Evolutionary conservation across 2,329 filamentous ascomycete genomes (phyloP).

Genomic region (Nothophaeocryptopus gaeumannii): DNA sequence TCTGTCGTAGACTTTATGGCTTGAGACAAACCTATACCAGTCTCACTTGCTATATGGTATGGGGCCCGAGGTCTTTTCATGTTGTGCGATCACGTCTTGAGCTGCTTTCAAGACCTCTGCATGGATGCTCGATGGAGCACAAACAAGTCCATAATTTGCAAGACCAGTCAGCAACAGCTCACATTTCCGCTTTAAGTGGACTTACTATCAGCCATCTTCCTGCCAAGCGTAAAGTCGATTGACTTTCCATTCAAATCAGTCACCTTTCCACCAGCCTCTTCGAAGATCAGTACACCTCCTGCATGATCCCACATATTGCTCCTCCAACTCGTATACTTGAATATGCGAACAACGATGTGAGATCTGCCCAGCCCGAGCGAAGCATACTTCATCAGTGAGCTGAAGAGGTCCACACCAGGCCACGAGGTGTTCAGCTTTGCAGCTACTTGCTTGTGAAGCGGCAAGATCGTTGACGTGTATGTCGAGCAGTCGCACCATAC

Average conservation of each 20-base stretch:
- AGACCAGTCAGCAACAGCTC: slow-evolving; percentile 4
- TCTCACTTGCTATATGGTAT: slow-evolving; percentile 12
- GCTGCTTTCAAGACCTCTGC: slow-evolving; percentile 18
- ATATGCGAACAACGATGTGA: slow-evolving; percentile 24
- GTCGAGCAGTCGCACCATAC: slow-evolving; percentile 48
- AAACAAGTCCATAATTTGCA: slow-evolving; percentile 25
- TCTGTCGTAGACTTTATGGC: too few relatives aligned
- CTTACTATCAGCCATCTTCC: slow-evolving; percentile 26
- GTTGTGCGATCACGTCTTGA: slow-evolving; percentile 17
- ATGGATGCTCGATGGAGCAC: slow-evolving; percentile 23
- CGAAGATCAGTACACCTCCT: slow-evolving; percentile 38
- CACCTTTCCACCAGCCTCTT: slow-evolving; percentile 46
- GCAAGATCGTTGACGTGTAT: slow-evolving; percentile 41
- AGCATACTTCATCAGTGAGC: slow-evolving; percentile 48
- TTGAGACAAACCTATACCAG: too few relatives aligned
- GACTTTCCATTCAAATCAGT: slow-evolving; percentile 51
- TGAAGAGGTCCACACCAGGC: slow-evolving; percentile 52
- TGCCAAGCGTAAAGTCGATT: slow-evolving; percentile 44
- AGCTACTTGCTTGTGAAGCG: slow-evolving; percentile 39
- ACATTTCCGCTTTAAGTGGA: not conserved
- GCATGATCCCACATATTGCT: slow-evolving; percentile 54
- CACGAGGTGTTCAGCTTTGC: slow-evolving; percentile 42
- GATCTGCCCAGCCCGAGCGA: slow-evolving; percentile 22
- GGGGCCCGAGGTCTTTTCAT: slow-evolving; percentile 1
- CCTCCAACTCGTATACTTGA: slow-evolving; percentile 25